These are phyloP conservation scores for Pichia occidentalis DNA, from an alignment of 805 yeast species.

Conservation along the genomic window DNA sequence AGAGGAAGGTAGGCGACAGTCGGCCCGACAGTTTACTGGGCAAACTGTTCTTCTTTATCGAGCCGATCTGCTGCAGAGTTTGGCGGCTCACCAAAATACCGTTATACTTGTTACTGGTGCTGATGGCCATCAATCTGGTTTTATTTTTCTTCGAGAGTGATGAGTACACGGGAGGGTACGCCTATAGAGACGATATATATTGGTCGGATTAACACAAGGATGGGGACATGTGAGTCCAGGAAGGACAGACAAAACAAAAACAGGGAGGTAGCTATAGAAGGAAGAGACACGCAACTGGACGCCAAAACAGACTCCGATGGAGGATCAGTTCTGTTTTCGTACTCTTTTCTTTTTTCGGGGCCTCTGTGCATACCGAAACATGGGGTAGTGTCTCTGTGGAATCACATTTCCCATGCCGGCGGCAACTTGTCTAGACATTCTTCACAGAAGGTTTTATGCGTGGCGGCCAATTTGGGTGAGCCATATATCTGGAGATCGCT, in stretches of 20 bases:
- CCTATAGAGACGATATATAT: not conserved
- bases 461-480: slow-evolving; percentile 11
- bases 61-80: too few species aligned
- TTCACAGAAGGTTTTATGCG: slow-evolving; percentile 17
- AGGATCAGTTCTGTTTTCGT: too few species aligned
- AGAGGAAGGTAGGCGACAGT: slow-evolving; percentile 11
- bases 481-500: slow-evolving; percentile 6
- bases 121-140: slow-evolving; percentile 1
- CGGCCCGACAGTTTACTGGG: not conserved
- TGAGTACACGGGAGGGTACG: not conserved
- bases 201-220: too few species aligned
- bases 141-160: slow-evolving; percentile 5
- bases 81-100: slow-evolving; percentile 1
- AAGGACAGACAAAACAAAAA: too few species aligned
- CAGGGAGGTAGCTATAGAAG: too few species aligned
- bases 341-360: not conserved
- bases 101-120: not conserved
- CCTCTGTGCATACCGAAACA: not conserved
- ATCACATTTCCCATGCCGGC: slow-evolving; percentile 27
- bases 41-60: too few species aligned
- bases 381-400: not conserved
- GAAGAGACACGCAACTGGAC: too few species aligned
- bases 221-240: too few species aligned
- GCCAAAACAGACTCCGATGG: too few species aligned
- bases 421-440: slow-evolving; percentile 26